A percentile compares a stretch with the other conserved stretches of the same genome.
Evolutionary conservation across 2,329 filamentous ascomycete species (phyloP).

Genomic region (Fusarium lyarnte): DNA sequence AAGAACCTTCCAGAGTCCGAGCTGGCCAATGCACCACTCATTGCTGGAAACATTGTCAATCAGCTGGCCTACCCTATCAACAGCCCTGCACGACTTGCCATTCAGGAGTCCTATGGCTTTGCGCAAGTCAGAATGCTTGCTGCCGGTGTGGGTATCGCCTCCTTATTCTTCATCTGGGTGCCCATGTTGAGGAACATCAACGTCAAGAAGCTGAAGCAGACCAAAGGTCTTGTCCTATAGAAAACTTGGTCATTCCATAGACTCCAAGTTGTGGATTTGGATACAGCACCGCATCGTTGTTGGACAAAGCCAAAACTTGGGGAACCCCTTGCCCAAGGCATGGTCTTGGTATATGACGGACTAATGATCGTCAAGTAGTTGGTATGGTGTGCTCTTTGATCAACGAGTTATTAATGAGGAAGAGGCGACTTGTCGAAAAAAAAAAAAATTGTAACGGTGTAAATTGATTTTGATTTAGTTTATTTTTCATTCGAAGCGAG

Average conservation of each 20-base stretch:
- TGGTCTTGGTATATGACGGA: background rate
- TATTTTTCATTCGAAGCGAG: background rate
- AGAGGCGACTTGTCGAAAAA: background rate
- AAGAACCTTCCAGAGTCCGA: constrained; percentile 51
- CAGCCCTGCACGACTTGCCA: constrained; percentile 52
- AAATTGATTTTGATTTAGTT: background rate
- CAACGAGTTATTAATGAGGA: background rate
- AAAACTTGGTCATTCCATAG: background rate
- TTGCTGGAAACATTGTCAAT: constrained; percentile 49
- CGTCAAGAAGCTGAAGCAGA: constrained; percentile 44
- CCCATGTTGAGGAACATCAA: constrained; percentile 47
- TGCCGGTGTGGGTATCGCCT: constrained; percentile 47
- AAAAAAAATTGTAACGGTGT: background rate
- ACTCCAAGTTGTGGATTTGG: background rate
- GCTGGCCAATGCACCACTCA: constrained; percentile 52
- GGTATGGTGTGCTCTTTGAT: background rate
- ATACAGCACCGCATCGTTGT: background rate
- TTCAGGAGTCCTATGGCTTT: constrained; percentile 58
- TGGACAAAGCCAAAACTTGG: background rate
- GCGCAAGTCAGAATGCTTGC: constrained; percentile 55
- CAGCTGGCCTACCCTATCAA: constrained; percentile 54
- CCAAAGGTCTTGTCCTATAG: constrained; percentile 46
- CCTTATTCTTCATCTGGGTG: constrained; percentile 42
- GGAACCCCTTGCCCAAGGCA: background rate
- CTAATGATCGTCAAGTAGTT: background rate